These are phyloP conservation scores for Leccinum ochraceum DNA, from an alignment of 768 basidiomycete species.

Conservation along the genomic window DNA sequence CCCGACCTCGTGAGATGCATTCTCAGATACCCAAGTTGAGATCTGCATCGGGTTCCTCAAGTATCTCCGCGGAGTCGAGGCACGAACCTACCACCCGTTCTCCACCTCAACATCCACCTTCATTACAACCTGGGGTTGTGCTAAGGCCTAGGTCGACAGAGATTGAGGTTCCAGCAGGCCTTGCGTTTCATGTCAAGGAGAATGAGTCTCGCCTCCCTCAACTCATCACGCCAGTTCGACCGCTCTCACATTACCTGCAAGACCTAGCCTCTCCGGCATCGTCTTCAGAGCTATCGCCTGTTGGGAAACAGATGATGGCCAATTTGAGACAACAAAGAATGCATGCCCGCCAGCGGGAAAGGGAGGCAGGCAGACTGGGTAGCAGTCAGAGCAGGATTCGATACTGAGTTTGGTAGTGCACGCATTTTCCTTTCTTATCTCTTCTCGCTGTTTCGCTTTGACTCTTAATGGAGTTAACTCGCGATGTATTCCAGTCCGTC, in stretches of 20 bases:
- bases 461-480: slow-evolving; percentile 15
- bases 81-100: slow-evolving; percentile 5
- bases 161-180: background rate
- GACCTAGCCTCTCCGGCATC: slow-evolving; percentile 60
- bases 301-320: slow-evolving; percentile 67
- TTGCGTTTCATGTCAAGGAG: slow-evolving; percentile 20
- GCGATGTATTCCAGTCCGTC: slow-evolving; percentile 16
- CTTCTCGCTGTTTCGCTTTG: slow-evolving; percentile 14
- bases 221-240: slow-evolving; percentile 44
- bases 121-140: slow-evolving; percentile 7
- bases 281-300: slow-evolving; percentile 73
- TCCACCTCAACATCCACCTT: slow-evolving; percentile 3
- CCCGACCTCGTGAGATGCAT: slow-evolving; percentile 15
- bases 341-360: slow-evolving; percentile 34
- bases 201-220: slow-evolving; percentile 38
- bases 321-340: slow-evolving; percentile 50
- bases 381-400: slow-evolving; percentile 34
- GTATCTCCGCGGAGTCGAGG: slow-evolving; percentile 21
- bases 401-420: slow-evolving; percentile 15
- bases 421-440: background rate
- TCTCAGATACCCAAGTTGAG: slow-evolving; percentile 35
- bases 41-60: slow-evolving; percentile 29
- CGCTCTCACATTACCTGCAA: slow-evolving; percentile 31
- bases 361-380: slow-evolving; percentile 33
- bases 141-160: background rate